These are phyloP conservation scores for Lotmaria passim DNA, from an alignment of 208 protist species.

Conservation along the genomic window DNA sequence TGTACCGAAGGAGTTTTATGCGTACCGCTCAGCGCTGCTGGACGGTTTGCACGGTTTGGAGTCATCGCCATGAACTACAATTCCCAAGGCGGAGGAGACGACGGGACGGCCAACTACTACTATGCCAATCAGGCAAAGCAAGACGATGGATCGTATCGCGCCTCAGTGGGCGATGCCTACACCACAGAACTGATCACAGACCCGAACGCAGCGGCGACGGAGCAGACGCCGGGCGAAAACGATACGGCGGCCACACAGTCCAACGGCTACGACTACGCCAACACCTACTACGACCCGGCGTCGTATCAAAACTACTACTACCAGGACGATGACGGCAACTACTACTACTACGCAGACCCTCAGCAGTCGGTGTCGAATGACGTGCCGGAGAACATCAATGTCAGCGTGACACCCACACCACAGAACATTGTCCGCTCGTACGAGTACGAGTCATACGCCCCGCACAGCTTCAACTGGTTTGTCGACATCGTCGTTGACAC, in stretches of 20 bases:
- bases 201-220: slow-evolving; percentile 6
- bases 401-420: slow-evolving; percentile 20
- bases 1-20: too few species aligned
- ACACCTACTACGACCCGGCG: slow-evolving; percentile 52
- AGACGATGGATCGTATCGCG: slow-evolving; percentile 24
- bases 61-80: slow-evolving; percentile 2
- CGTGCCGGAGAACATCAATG: slow-evolving; percentile 29
- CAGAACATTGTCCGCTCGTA: slow-evolving; percentile 61
- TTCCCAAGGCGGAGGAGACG: slow-evolving; percentile 2
- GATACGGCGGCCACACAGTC: slow-evolving; percentile 25
- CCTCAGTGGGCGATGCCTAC: slow-evolving; percentile 25
- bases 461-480: slow-evolving; percentile 72
- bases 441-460: slow-evolving; percentile 82
- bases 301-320: slow-evolving; percentile 80
- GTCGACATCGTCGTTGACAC: slow-evolving; percentile 78
- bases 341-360: slow-evolving; percentile 66
- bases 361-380: slow-evolving; percentile 35
- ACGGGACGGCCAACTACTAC: slow-evolving; percentile 4
- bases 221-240: slow-evolving; percentile 34
- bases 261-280: slow-evolving; percentile 33
- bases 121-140: slow-evolving; percentile 23
- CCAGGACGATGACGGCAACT: slow-evolving; percentile 73
- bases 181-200: slow-evolving; percentile 20
- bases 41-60: background rate
- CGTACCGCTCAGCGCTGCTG: background rate